Percentiles rank a stretch among this genome's conserved stretches.
These are phyloP conservation scores for Trichoderma pleuroti DNA, from an alignment of 2,329 filamentous ascomycete species.

Conservation along the genomic window DNA sequence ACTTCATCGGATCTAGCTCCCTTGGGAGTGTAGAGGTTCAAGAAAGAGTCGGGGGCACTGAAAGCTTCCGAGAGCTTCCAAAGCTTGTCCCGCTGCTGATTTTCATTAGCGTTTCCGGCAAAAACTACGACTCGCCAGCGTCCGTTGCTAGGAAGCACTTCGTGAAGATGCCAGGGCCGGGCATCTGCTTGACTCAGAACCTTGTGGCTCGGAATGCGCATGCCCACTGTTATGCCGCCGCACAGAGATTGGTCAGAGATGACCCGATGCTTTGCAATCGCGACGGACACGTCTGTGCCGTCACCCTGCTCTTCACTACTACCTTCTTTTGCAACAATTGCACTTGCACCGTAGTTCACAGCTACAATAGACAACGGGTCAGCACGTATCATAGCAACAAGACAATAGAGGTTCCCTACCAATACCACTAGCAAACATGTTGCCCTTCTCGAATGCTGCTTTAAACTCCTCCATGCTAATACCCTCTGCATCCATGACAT, in stretches of 20 bases:
- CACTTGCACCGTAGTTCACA: not conserved
- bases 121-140: not conserved
- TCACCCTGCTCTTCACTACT: not conserved
- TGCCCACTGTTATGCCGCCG: not conserved
- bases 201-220: not conserved
- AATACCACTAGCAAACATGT: constrained; percentile 1
- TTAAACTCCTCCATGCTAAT: not conserved
- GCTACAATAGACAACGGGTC: not conserved
- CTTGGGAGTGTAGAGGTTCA: not conserved
- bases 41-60: not conserved
- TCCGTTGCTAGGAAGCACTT: not conserved
- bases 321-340: not conserved
- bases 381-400: not conserved
- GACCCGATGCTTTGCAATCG: not conserved
- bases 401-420: not conserved
- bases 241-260: not conserved
- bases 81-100: not conserved
- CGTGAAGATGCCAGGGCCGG: not conserved
- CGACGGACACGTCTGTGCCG: not conserved
- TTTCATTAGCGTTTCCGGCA: not conserved
- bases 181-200: not conserved
- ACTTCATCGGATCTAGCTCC: not conserved
- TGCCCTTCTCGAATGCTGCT: not conserved
- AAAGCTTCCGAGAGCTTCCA: not conserved
- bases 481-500: constrained; percentile 4